phyloP scores from a whole-genome alignment of 2,329 filamentous ascomycete genomes.

The Fusarium foetens region DNA sequence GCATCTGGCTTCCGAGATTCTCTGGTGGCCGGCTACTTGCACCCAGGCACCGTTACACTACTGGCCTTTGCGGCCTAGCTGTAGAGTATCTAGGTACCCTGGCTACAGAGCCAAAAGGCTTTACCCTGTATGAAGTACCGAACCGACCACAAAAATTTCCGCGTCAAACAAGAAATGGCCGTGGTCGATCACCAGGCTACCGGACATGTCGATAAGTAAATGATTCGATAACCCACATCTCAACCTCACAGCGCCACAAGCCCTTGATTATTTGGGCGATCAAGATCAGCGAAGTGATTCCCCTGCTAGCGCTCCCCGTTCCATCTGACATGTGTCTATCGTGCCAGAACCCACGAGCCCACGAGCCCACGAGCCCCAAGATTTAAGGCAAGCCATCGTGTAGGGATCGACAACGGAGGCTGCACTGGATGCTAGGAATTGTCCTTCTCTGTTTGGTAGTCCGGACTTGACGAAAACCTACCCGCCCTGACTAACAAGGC shows the following conservation, averaged over 20 bases:
- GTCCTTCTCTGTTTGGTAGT: slow-evolving; percentile 2
- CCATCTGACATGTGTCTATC: slow-evolving; percentile 45
- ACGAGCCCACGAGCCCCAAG: slow-evolving; percentile 39
- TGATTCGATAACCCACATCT: slow-evolving; percentile 36
- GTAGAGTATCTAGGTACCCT: not conserved
- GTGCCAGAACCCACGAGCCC: slow-evolving; percentile 42
- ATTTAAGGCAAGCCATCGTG: slow-evolving; percentile 38
- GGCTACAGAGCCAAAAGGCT: not conserved
- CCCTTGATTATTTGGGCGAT: slow-evolving; percentile 28
- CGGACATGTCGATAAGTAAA: slow-evolving; percentile 3
- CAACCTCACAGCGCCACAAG: slow-evolving; percentile 5
- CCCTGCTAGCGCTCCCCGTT: slow-evolving; percentile 42
- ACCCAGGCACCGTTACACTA: slow-evolving; percentile 28
- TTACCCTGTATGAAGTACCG: slow-evolving; percentile 8
- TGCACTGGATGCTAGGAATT: slow-evolving; percentile 24
- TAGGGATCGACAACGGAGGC: slow-evolving; percentile 39
- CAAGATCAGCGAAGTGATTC: slow-evolving; percentile 39
- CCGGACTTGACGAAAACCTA: not conserved
- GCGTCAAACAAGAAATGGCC: not conserved
- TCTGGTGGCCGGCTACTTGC: slow-evolving; percentile 21
- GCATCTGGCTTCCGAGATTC: slow-evolving; percentile 8
- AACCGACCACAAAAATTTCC: not conserved
- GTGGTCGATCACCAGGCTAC: slow-evolving; percentile 6
- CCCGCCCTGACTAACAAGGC: not conserved
- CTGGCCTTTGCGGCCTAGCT: slow-evolving; percentile 1